Evolutionary conservation across 768 basidiomycete genomes (phyloP), one percentile per base, ranked within the genome.

Genomic region (Tylopilus balloui): DNA sequence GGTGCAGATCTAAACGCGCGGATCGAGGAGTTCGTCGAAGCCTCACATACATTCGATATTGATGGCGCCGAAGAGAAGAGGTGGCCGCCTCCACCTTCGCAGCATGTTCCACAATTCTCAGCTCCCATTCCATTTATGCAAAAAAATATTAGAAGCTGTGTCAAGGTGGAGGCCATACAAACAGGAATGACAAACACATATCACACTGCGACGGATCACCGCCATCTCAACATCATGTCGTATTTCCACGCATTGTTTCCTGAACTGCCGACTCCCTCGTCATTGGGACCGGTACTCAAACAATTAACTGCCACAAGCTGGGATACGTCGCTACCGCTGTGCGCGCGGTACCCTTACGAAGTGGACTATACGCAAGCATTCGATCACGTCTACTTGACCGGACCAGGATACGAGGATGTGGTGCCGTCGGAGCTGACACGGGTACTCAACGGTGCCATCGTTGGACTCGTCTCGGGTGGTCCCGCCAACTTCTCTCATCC

Each of bases 331-430:
- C 62, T 77, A 1, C 87, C 94, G 0, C 73, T 98, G 2, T 81
- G 83, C 45, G 80, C 83, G 0, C 70, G 71, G 5, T 71, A 72
- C 2, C 94, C 95, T 0, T 93, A 84, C 68, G 82, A 85, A 50
- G 78, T 96, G 13, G 76, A 82, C 40, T 76, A 76, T 57, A 60
- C 62, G 0, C 60, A 66, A 9, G 82, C 81, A 0, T 70, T 92
- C 38, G 81, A 88, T 46, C 70, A 71, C 17, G 71, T 96, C 35
- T 66, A 87, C 37, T 69, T 96, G 32, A 72, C 75, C 0, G 92
- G 92, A 4, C 72, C 85, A 8, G 91, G 88, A 4, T 72, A 75
- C 10, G 92, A 95, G 57, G 91, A 92, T 50, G 82, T 97, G 25
- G 75, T 86, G 0, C 71, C 75, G 6, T 72, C 77, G 1, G 92